Percentiles rank a stretch among this genome's conserved stretches.
Conservation (phyloP, 129 eudicot species). For the Cynara cardunculus region DNA sequence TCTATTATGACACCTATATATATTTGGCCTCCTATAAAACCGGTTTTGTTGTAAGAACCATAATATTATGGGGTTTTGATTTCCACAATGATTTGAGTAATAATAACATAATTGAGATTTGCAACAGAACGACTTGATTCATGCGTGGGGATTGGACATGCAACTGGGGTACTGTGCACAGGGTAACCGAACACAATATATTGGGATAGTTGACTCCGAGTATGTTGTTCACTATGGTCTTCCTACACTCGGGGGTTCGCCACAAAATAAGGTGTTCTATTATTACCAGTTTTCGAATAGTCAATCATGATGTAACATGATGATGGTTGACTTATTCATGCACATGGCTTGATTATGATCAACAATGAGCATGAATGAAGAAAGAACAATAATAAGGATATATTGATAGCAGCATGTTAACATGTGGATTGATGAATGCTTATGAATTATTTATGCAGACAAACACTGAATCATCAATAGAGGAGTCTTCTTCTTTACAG, state of each 20-base stretch:
- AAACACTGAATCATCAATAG: slow-evolving; percentile 31
- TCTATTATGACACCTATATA: neutral
- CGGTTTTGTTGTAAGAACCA: neutral
- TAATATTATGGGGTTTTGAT: neutral
- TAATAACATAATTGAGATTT: neutral
- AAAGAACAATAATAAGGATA: neutral
- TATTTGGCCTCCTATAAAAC: neutral
- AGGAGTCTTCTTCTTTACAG: slow-evolving; percentile 21
- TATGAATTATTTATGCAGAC: slow-evolving; percentile 30
- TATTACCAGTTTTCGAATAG: neutral
- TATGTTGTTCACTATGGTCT: slow-evolving; percentile 77
- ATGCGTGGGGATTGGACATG: slow-evolving; percentile 93
- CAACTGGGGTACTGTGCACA: slow-evolving; percentile 86
- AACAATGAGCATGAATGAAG: slow-evolving; percentile 24
- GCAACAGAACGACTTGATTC: slow-evolving; percentile 76
- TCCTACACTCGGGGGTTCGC: slow-evolving; percentile 75
- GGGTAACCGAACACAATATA: slow-evolving; percentile 68
- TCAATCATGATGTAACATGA: slow-evolving; percentile 11
- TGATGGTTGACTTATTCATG: slow-evolving; percentile 25
- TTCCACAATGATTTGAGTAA: neutral
- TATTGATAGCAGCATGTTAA: slow-evolving; percentile 29
- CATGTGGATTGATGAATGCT: slow-evolving; percentile 19
- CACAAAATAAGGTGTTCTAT: slow-evolving; percentile 37
- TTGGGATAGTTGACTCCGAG: slow-evolving; percentile 85
- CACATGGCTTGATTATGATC: slow-evolving; percentile 14